Evolutionary conservation across 1,284 basidiomycete species (phyloP).

Genomic region (Crucibulum parvulum): DNA sequence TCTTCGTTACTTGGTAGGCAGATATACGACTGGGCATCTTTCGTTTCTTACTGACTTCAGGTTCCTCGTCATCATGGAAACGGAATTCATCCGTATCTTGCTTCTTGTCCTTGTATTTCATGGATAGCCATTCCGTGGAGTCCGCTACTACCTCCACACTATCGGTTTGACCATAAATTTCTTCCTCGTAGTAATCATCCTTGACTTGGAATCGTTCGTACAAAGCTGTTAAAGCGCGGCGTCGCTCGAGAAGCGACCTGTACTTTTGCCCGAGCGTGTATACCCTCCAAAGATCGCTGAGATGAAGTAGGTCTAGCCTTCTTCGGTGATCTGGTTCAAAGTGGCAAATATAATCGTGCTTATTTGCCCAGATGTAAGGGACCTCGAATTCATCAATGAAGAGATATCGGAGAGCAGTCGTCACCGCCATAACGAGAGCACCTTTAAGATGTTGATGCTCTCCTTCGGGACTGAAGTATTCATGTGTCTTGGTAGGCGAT

Average conservation of each 20-base stretch:
- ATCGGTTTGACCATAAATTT: constrained; percentile 68
- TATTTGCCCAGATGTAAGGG: constrained; percentile 94
- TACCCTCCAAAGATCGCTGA: constrained; percentile 89
- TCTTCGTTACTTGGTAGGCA: constrained; percentile 87
- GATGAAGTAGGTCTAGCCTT: constrained; percentile 73
- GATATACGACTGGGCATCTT: constrained; percentile 90
- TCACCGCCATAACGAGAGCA: constrained; percentile 83
- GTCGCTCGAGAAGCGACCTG: constrained; percentile 82
- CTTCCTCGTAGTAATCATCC: constrained; percentile 78
- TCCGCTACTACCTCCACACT: constrained; percentile 92
- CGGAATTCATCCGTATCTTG: constrained; percentile 66
- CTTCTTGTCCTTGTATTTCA: constrained; percentile 86
- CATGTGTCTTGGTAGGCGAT: constrained; percentile 77
- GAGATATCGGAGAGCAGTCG: constrained; percentile 82
- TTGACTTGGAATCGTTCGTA: constrained; percentile 70
- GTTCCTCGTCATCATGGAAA: constrained; percentile 74
- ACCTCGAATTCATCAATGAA: constrained; percentile 93
- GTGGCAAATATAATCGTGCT: constrained; percentile 88
- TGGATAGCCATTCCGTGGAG: constrained; percentile 89
- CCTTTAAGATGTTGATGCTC: constrained; percentile 64
- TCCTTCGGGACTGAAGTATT: constrained; percentile 75
- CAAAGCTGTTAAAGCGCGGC: constrained; percentile 64
- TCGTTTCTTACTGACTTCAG: constrained; percentile 61
- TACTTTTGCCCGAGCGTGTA: constrained; percentile 88
- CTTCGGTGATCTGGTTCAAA: constrained; percentile 67